These are phyloP conservation scores for Chenopodium formosanum DNA, from an alignment of 148 eudicot species.

Conservation along the genomic window DNA sequence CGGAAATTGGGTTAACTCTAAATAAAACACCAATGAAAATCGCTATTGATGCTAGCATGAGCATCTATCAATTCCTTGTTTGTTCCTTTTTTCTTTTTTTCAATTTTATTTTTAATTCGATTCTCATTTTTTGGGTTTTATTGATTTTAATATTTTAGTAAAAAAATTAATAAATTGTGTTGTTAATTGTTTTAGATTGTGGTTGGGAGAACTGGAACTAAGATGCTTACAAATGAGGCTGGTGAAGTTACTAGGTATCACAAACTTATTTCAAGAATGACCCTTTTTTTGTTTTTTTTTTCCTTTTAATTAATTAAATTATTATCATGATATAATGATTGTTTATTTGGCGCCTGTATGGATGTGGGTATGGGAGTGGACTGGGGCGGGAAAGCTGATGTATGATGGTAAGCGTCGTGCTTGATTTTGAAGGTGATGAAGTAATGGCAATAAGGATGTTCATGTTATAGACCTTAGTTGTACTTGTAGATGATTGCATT, in stretches of 20 bases:
- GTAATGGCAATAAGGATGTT: too few relatives aligned
- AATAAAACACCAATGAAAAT: slow-evolving; percentile 27
- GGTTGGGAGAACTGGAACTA: slow-evolving; percentile 85
- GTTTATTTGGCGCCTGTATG: too few relatives aligned
- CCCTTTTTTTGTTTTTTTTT: not conserved
- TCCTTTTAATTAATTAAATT: too few relatives aligned
- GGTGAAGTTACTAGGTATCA: slow-evolving; percentile 97
- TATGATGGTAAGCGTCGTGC: not conserved
- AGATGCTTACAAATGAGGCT: slow-evolving; percentile 94
- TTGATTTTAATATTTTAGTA: not conserved
- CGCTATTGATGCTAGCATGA: slow-evolving; percentile 99
- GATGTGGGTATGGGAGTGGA: too few relatives aligned
- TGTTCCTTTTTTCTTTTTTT: slow-evolving; percentile 11
- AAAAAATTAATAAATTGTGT: not conserved
- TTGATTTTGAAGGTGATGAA: too few relatives aligned
- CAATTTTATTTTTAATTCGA: not conserved
- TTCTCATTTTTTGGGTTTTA: not conserved
- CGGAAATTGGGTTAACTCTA: too few relatives aligned
- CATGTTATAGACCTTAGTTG: too few relatives aligned
- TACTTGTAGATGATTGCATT: too few relatives aligned
- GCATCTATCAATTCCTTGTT: slow-evolving; percentile 97
- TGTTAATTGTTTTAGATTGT: slow-evolving; percentile 58
- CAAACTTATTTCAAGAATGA: not conserved
- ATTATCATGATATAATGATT: too few relatives aligned
- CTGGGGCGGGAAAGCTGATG: not conserved